Evolutionary conservation across 805 yeast genomes (phyloP), one percentile per base, ranked within the genome.

Genomic region (Kluyveromyces starmeri): DNA sequence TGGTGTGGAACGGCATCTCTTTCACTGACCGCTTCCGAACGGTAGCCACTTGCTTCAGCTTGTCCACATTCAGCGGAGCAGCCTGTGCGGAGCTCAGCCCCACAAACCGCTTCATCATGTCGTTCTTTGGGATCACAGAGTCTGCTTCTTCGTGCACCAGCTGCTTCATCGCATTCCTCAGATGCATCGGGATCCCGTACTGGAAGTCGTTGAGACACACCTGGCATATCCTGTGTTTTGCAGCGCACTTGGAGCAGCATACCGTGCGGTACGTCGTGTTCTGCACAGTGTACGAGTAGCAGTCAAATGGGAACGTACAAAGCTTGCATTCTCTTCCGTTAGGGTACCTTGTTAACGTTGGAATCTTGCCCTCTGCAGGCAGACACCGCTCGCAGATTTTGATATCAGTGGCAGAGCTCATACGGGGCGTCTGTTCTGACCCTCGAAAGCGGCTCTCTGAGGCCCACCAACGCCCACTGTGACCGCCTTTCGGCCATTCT

Each of bases 191-290:
- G n/a, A 92, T 73, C 3, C 86, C 83, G 61, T 76, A 83, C 19
- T 78, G 73, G 27, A 88, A 61, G 59, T 89, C 97, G 21, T 81
- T 55, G 73, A 85, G 71, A 55, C 98, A 89, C 16, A 76, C 62
- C 55, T 92, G 97, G 52, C 98, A 89, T 47, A 94, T 80, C 58
- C 83, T 80, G 39, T 79, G 70, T 28, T 78, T 74, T 27, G 77
- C 64, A 0, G 96, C 76, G 62, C 98, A 89, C 0, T 88, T 75
- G 22, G 62, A 52, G 59, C 98, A 89, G 13, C 89, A 73, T 2
- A 74, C 56, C 2, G 95, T 85, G 69, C 80, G 70, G 52, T 73
- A 89, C 1, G 79, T 77, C 0, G 88, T 78, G 18, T 20, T n/a
- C 7, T 13, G 11, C 9, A 9, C 10, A 5, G 33, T 15, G 33